Base-by-base conservation (phyloP, 352 stramenopile species). In the Phytophthora ramorum region DNA sequence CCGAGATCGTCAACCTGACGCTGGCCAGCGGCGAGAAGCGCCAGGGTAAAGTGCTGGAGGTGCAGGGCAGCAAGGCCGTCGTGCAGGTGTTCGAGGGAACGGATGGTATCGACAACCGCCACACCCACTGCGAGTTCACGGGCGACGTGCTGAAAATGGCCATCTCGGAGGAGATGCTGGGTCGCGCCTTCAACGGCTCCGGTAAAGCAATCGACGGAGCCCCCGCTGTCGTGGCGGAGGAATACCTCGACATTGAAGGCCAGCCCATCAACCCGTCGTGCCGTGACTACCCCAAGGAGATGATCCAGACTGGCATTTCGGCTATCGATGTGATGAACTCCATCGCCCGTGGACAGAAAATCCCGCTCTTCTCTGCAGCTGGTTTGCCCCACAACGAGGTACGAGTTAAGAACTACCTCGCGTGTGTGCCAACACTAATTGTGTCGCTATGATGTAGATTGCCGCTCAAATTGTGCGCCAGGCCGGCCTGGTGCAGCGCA, bases 271-370 rank as follows among this genome's bases (percentile, higher is more conserved):
- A 99, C 86, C 98, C 98, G 35, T 99, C 91, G 56, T 98, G 96
- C 69, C 95, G 98, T 82, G 97, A 99, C 78, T 99, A 99, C 83
- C 98, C 98, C 63, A 99, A 99, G 87, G 97, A 98, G 69, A 99
- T 99, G 98, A 99, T 99, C 74, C 97, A 99, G 81, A 99, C 98
- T 34, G 97, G 98, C 78, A 99, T 99, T 65, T 99, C 97, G 26
- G 97, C 97, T 55, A 99, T 99, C 81, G 98, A 99, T 83, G 97
- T 99, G 28, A 99, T 99, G 98, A 99, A 99, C 91, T 99, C 95
- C 51, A 98, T 99, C 64, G 97, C 97, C 22, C 95, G 98, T 89
- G 98, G 98, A 68, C 98, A 99, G 79, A 99, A 99, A 81, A 99
- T 99, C 76, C 98, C 98, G 65, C 95, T 99, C 56, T 99, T 99